phyloP scores from a whole-genome alignment of 2,329 filamentous ascomycete species.

The Paracoccidioides lutzii region DNA sequence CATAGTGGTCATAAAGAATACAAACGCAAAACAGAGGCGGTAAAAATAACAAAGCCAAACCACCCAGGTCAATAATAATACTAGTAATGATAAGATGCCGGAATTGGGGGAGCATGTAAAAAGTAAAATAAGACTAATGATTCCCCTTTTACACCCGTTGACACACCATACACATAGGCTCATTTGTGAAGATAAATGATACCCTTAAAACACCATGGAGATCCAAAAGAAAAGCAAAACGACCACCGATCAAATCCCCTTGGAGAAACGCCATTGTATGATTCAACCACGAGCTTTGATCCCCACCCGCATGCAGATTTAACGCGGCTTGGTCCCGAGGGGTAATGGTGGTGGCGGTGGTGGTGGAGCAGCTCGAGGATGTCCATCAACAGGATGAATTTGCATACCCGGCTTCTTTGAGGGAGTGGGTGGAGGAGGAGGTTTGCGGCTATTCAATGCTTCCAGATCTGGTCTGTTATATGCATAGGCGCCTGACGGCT shows the following conservation, averaged over 20 bases:
- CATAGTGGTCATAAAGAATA: neutral
- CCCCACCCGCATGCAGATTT: constrained; percentile 8
- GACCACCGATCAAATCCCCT: neutral
- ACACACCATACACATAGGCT: too few relatives aligned
- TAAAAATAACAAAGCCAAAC: neutral
- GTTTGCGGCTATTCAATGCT: constrained; percentile 33
- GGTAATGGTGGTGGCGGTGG: constrained; percentile 49
- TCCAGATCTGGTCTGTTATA: constrained; percentile 18
- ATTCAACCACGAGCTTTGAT: neutral
- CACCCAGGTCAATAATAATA: neutral
- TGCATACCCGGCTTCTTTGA: constrained; percentile 42
- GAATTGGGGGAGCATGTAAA: neutral
- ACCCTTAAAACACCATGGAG: neutral
- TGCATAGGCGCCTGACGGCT: constrained; percentile 6
- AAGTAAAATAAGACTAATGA: neutral
- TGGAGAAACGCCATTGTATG: neutral
- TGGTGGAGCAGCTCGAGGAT: constrained; percentile 25
- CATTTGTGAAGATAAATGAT: neutral
- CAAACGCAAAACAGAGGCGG: neutral
- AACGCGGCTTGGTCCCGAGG: constrained; percentile 43
- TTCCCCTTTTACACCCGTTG: too few relatives aligned
- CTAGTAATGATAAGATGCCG: neutral
- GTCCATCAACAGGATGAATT: constrained; percentile 18
- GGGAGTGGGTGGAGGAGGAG: constrained; percentile 46
- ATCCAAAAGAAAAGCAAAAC: neutral